Evolutionary conservation across 2,329 filamentous ascomycete species (phyloP), one percentile per base, ranked within the genome.

Genomic region (Parastagonospora avenae): DNA sequence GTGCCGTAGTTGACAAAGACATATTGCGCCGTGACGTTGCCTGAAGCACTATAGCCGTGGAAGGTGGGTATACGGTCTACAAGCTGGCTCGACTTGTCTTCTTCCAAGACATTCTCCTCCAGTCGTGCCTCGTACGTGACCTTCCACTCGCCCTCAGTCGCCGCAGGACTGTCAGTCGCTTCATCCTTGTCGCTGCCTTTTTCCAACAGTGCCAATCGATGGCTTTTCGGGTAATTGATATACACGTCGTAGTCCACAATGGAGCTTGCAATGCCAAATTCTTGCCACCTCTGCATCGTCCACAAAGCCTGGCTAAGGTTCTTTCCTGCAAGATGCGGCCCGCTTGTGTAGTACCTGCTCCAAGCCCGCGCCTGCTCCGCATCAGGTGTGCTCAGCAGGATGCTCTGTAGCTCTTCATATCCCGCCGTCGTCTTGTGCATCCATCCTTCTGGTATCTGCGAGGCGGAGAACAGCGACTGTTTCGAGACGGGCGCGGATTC

Each of bases 1-100:
- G 90, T 94, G 45, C 92, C 93, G 66, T 94, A 96, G 74, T 97
- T 97, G 70, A 90, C 91, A 67, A 88, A 97, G 29, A 96, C 90
- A 59, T 90, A 94, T 11, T 85, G 84, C 2, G 85, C 91, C 0
- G 93, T 97, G 41, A 95, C 93, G 71, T 97, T 96, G 27, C 93
- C 93, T 53, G 82, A 92, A 4, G 92, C 92, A 4, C 91, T 96
- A 74, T 97, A 97, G 46, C 93, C 94, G 68, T 97, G 93, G 77
- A 97, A 97, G 0, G 89, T 93, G 1, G 93, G 92, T 19, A 97
- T 82, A 28, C 91, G 81, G 64, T 92, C 83, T 8, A 82, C 75
- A 39, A 91, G 78, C 16, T 85, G 82, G 14, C 86, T 91, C 0
- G 92, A 95, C 2, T 86, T 83, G 70, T 99, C 94, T 45, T 96